Conservation (phyloP, 805 yeast genomes). For the Schwanniomyces yamadae region DNA sequence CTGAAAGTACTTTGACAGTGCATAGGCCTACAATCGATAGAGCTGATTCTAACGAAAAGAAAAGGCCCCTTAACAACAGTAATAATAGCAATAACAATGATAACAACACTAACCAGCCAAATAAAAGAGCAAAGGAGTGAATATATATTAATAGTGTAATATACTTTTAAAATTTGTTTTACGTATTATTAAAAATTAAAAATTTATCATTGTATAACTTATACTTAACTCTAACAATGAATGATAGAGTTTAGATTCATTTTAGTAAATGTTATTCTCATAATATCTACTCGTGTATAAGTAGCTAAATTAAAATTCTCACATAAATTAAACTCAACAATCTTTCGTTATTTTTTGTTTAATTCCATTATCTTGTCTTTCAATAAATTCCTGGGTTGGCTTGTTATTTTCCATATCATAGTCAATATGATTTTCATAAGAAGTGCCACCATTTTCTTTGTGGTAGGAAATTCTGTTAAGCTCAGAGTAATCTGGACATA, state of each 20-base stretch:
- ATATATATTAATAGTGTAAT: background rate
- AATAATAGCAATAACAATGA: conserved; percentile 12
- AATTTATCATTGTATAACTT: background rate
- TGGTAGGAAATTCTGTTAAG: conserved; percentile 29
- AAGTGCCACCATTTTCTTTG: conserved; percentile 13
- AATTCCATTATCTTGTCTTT: conserved; percentile 4
- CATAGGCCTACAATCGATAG: conserved; percentile 26
- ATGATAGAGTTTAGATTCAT: too few species aligned
- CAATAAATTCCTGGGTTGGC: conserved; percentile 11
- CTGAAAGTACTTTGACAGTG: conserved; percentile 32
- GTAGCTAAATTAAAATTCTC: background rate
- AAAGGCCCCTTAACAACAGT: conserved; percentile 15
- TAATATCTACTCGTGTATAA: too few species aligned
- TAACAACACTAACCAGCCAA: conserved; percentile 10
- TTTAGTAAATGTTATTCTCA: background rate
- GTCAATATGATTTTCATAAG: conserved; percentile 9
- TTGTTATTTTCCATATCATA: conserved; percentile 9
- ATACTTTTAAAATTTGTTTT: too few species aligned
- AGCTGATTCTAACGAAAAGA: conserved; percentile 13
- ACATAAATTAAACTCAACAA: background rate
- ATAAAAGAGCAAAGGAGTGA: conserved; percentile 19
- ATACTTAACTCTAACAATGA: background rate
- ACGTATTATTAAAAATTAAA: too few species aligned
- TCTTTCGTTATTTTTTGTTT: background rate
- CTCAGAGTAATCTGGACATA: conserved; percentile 53